Evolutionary conservation across 2,329 filamentous ascomycete species (phyloP).

Genomic region (Chalara sp.): DNA sequence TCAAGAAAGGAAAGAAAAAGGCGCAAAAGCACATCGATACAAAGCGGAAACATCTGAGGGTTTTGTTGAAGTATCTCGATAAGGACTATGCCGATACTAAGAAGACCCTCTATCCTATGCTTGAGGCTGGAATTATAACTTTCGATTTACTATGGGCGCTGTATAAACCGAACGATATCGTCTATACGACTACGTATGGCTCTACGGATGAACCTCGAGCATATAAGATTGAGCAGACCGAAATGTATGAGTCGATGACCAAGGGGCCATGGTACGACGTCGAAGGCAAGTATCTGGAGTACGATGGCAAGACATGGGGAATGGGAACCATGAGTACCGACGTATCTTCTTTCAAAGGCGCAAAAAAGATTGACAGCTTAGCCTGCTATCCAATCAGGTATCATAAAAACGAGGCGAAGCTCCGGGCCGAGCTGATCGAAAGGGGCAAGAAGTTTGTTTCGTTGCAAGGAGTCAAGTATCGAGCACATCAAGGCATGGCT

Average conservation of each 20-base stretch:
- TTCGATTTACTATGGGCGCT: conserved; percentile 86
- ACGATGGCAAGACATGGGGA: conserved; percentile 80
- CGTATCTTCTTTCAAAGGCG: conserved; percentile 70
- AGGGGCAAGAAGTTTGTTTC: conserved; percentile 79
- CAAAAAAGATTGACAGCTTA: conserved; percentile 74
- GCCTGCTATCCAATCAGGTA: conserved; percentile 72
- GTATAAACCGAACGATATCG: conserved; percentile 80
- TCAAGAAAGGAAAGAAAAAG: conserved; percentile 53
- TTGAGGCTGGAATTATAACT: conserved; percentile 77
- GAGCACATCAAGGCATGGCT: conserved; percentile 74
- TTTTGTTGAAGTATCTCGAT: conserved; percentile 71
- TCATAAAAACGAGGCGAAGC: conserved; percentile 61
- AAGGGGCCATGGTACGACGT: conserved; percentile 71
- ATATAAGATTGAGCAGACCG: conserved; percentile 74
- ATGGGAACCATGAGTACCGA: conserved; percentile 62
- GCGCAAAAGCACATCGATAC: conserved; percentile 48
- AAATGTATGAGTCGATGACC: conserved; percentile 62
- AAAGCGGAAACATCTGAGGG: conserved; percentile 60
- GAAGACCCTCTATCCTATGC: conserved; percentile 72
- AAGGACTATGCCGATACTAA: conserved; percentile 74
- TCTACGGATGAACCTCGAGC: conserved; percentile 69
- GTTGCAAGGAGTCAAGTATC: conserved; percentile 78
- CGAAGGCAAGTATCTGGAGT: conserved; percentile 76
- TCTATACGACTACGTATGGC: conserved; percentile 71
- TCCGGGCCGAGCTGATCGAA: conserved; percentile 64